Evolutionary conservation across 1,284 basidiomycete genomes (phyloP).

Genomic region (Malassezia caprae): DNA sequence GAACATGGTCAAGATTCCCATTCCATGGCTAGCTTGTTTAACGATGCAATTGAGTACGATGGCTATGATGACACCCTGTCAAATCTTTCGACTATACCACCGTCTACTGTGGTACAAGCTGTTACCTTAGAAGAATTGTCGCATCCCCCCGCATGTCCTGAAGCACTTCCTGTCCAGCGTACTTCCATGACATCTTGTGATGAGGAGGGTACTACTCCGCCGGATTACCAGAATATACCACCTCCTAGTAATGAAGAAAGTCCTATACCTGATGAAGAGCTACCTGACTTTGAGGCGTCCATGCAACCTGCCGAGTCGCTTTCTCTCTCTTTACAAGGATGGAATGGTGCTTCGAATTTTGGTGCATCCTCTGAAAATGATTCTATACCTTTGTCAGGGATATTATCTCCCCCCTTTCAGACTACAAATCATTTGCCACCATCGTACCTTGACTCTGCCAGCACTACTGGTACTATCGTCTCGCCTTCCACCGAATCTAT

Average conservation of each 20-base stretch:
- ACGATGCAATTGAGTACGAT: conserved; percentile 31
- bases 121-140: background rate
- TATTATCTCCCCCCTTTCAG: background rate
- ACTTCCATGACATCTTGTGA: background rate
- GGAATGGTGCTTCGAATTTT: background rate
- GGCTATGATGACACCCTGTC: conserved; percentile 29
- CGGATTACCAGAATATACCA: background rate
- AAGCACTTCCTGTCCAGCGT: background rate
- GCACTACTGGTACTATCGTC: background rate
- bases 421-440: background rate
- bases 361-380: background rate
- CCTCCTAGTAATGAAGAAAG: background rate
- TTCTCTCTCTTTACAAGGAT: background rate
- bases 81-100: background rate
- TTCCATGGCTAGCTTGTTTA: conserved; percentile 16
- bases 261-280: background rate
- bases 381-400: background rate
- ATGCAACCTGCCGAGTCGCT: background rate
- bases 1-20: background rate
- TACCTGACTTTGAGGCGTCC: conserved; percentile 11
- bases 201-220: background rate
- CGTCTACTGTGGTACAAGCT: background rate
- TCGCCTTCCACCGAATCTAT: background rate
- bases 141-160: background rate
- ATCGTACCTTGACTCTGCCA: conserved; percentile 4